These are phyloP conservation scores for Sungouiozyma ichnusensis DNA, from an alignment of 805 yeast species.

Conservation along the genomic window DNA sequence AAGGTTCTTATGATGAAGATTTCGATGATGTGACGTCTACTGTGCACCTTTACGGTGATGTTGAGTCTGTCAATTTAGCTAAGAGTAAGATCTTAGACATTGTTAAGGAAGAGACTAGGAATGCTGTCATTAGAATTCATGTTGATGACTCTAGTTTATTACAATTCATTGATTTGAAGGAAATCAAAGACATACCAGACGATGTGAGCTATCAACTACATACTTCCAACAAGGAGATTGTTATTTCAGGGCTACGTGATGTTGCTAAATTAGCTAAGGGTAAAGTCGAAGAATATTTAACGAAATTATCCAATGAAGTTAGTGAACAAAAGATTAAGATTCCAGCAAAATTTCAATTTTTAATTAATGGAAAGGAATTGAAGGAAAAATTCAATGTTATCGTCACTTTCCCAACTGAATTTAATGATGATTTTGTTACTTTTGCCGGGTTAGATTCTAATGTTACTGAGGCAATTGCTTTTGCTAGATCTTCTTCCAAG, in stretches of 20 bases:
- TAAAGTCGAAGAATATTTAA: slow-evolving; percentile 37
- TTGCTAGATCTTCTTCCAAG: slow-evolving; percentile 50
- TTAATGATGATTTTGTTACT: slow-evolving; percentile 39
- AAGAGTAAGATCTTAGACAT: slow-evolving; percentile 57
- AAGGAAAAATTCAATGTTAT: slow-evolving; percentile 46
- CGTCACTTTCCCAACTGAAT: slow-evolving; percentile 41
- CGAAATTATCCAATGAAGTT: slow-evolving; percentile 35
- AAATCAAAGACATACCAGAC: slow-evolving; percentile 8
- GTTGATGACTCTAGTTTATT: slow-evolving; percentile 31
- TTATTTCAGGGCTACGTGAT: slow-evolving; percentile 64
- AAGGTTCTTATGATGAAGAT: slow-evolving; percentile 41
- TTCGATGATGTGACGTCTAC: slow-evolving; percentile 48
- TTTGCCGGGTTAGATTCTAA: slow-evolving; percentile 56
- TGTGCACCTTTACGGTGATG: slow-evolving; percentile 71
- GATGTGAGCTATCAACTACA: slow-evolving; percentile 19
- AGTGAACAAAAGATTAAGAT: slow-evolving; percentile 47
- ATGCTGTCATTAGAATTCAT: slow-evolving; percentile 39
- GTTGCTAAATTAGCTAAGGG: slow-evolving; percentile 46
- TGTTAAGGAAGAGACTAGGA: slow-evolving; percentile 65
- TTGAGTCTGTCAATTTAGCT: slow-evolving; percentile 71
- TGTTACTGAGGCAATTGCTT: slow-evolving; percentile 50
- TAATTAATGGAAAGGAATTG: slow-evolving; percentile 47
- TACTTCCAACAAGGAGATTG: slow-evolving; percentile 31
- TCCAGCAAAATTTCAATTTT: slow-evolving; percentile 60
- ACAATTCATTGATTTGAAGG: slow-evolving; percentile 24